Evolutionary conservation across 192 early-diverging fungal species (phyloP).

Genomic region (Podila verticillata): DNA sequence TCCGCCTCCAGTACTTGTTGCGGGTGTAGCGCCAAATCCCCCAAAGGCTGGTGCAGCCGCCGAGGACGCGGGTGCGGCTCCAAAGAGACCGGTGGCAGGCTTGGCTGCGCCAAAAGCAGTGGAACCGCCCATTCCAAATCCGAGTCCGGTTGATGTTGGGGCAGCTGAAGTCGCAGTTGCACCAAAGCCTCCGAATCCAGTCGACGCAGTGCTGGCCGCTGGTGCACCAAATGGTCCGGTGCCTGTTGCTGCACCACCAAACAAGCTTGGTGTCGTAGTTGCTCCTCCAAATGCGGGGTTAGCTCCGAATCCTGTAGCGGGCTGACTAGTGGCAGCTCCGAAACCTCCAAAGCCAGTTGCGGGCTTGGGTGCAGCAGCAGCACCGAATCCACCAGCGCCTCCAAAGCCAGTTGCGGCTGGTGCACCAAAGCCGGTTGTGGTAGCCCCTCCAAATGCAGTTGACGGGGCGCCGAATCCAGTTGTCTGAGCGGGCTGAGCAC

Average conservation of each 20-base stretch:
- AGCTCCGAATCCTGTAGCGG: conserved; percentile 55
- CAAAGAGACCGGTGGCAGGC: conserved; percentile 51
- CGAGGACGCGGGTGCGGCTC: conserved; percentile 29
- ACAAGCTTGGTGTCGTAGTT: conserved; percentile 39
- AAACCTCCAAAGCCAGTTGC: conserved; percentile 58
- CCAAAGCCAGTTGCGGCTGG: conserved; percentile 46
- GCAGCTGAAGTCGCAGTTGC: conserved; percentile 24
- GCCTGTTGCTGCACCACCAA: conserved; percentile 44
- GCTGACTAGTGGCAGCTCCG: conserved; percentile 49
- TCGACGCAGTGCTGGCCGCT: conserved; percentile 31
- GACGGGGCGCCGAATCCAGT: conserved; percentile 51
- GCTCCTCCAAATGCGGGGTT: conserved; percentile 56
- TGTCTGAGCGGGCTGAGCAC: conserved; percentile 34
- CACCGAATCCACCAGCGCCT: conserved; percentile 52
- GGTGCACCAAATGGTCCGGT: conserved; percentile 46
- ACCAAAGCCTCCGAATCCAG: conserved; percentile 62
- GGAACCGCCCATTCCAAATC: conserved; percentile 32
- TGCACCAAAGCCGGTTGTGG: conserved; percentile 53
- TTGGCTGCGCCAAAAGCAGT: conserved; percentile 36
- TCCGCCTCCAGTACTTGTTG: conserved; percentile 23
- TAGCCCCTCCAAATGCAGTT: conserved; percentile 59
- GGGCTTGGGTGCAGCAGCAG: conserved; percentile 49
- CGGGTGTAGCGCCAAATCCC: conserved; percentile 37
- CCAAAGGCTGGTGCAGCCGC: conserved; percentile 35
- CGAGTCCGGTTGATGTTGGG: conserved; percentile 37